Base-by-base conservation (phyloP, 2,329 filamentous ascomycete species). In the Aspergillus vadensis region DNA sequence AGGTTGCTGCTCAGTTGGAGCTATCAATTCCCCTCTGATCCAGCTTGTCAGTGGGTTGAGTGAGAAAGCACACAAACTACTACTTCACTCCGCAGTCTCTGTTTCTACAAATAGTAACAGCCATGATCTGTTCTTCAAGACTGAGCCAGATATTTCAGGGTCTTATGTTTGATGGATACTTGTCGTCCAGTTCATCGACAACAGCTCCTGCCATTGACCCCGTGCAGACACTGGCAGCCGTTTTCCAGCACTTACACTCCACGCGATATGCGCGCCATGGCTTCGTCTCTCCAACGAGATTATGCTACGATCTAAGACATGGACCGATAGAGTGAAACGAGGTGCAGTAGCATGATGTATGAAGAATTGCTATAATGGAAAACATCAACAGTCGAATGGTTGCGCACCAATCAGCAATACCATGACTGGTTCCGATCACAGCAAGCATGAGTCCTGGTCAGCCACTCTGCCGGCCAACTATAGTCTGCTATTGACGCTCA, bases 31-130 rank as follows among this genome's bases (percentile, higher is more conserved):
- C 4, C 12, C 19, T 23, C 41, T 14, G 41, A 44, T 9, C 10
- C 12, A 36, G 12, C 14, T 4, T 1, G 5, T 15, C 32, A 36
- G 32, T 14, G 32, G 10, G 12, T 36, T 36, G 32, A 14, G 5
- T 4, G 12, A 14, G 32, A 36, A 36, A 36, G 10, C 32, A 36
- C 32, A 36, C 32, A 36, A 36, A 36, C 32, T 36, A 21, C 41
- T 23, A 21, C 41, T 44, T 44, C 41, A 44, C 41, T 44, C 19
- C 41, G 41, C 41, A 23, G 10, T 44, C 1, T 17, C 17, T 30
- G 47, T 50, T 50, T 50, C 47, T 50, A 50, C 47, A 30, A 50
- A 50, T 50, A 50, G 47, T 30, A 50, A 50, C 47, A 44, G n/a
- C 41, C 41, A 19, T 44, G 19, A 10, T 25, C 21, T 12, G 44